Base-by-base conservation (phyloP, 108 stramenopile species). In the Fistulifera solaris region DNA sequence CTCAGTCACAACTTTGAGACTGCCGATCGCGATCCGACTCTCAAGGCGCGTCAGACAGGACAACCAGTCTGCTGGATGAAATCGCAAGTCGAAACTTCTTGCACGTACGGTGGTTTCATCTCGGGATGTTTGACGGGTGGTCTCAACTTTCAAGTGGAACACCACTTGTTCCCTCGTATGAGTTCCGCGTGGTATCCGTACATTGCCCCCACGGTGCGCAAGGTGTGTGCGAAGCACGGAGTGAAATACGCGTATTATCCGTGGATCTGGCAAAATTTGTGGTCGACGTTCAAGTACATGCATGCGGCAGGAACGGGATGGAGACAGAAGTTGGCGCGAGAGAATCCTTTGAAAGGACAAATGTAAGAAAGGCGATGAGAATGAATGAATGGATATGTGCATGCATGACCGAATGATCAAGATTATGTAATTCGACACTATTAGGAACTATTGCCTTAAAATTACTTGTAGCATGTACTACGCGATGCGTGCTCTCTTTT, bases 121-220 rank as follows among this genome's bases (percentile, higher is more conserved):
- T 76, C 92, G 14, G 92, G 92, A 3, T 76, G 67, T 57, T 57
- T 93, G 40, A 92, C 88, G 27, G 94, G 94, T 25, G 91, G 92
- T 26, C 73, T 96, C 51, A 96, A 96, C 68, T 91, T 92, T 61
- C 94, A 96, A 60, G 80, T 93, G 22, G 94, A 95, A 69, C 94
- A 95, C 64, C 94, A 95, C 63, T 65, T 95, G 63, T 95, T 93
- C 64, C 94, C 94, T 12, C 73, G 94, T 15, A 89, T 96, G 87
- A 67, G 66, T 46, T 78, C 77, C 15, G 86, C 91, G 27, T 94
- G 95, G 92, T 99, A 97, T 65, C 98, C 98, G 0, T 88, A 72
- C 65, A 99, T 99, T 69, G 95, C 98, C 6, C 96, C 95, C 6
- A 94, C 73, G 16, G 96, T 99, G 63, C 82, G 92, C 44, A 66